These are phyloP conservation scores for Gossypium gossypioides DNA, from an alignment of 441 rosid genomes.

Conservation along the genomic window DNA sequence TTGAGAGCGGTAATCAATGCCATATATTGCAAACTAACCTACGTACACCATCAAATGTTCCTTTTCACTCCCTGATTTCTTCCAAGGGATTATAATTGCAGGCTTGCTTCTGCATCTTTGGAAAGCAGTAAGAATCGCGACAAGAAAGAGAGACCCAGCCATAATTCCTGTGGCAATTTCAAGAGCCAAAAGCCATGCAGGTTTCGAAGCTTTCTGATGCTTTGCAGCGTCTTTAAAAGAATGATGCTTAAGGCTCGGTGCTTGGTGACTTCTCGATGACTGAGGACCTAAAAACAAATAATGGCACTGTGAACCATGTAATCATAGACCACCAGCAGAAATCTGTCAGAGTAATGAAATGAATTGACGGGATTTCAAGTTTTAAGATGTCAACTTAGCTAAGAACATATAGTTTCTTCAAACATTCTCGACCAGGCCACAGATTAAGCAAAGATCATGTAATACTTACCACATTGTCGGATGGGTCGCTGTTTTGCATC, in stretches of 20 bases:
- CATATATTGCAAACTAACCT: constrained; percentile 42
- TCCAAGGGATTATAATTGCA: constrained; percentile 90
- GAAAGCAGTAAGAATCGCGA: constrained; percentile 55
- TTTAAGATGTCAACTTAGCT: background rate
- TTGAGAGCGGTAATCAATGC: background rate
- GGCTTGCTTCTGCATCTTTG: constrained; percentile 69
- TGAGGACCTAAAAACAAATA: constrained; percentile 32
- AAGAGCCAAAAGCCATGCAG: constrained; percentile 71
- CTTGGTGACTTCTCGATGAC: constrained; percentile 35
- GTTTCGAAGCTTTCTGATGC: constrained; percentile 48
- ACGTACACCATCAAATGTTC: constrained; percentile 56
- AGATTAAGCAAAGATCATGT: background rate
- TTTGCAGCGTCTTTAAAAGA: constrained; percentile 36
- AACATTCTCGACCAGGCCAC: background rate
- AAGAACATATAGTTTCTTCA: background rate
- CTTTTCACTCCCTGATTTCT: constrained; percentile 80
- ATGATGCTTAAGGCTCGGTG: constrained; percentile 30
- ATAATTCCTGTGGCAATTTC: constrained; percentile 80
- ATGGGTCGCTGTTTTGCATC: constrained; percentile 63
- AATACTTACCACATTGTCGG: constrained; percentile 51
- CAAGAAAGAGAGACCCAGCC: constrained; percentile 58
- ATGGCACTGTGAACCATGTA: constrained; percentile 10
- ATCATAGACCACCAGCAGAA: background rate
- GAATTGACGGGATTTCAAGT: constrained; percentile 1
- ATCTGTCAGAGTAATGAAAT: background rate